Percentiles rank a stretch among this genome's conserved stretches.
These are phyloP conservation scores for Hypoxylon sp. DNA, from an alignment of 2,329 filamentous ascomycete genomes.

Conservation along the genomic window DNA sequence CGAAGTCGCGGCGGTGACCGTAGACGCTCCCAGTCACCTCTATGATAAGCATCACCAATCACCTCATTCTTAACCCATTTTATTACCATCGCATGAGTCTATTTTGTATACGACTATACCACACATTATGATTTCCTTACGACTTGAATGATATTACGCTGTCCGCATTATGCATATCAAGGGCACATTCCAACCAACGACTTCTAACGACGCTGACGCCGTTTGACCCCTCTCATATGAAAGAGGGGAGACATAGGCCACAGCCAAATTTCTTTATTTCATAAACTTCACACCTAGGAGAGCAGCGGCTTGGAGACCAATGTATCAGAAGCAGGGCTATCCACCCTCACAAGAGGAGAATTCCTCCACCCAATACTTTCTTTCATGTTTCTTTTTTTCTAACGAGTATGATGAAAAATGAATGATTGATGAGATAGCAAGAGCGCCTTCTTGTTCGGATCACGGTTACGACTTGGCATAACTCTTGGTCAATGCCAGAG, in stretches of 20 bases:
- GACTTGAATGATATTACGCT: constrained; percentile 48
- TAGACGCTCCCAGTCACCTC: constrained; percentile 66
- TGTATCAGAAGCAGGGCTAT: constrained; percentile 37
- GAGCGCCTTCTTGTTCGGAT: constrained; percentile 50
- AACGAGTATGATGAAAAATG: constrained; percentile 52
- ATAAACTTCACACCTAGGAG: constrained; percentile 31
- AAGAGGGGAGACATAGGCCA: constrained; percentile 20
- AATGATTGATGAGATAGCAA: constrained; percentile 49
- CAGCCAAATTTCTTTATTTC: constrained; percentile 18
- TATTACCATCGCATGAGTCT: constrained; percentile 34
- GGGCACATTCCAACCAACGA: constrained; percentile 32
- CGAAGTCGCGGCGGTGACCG: constrained; percentile 61
- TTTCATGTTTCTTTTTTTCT: constrained; percentile 40
- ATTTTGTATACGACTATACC: constrained; percentile 49
- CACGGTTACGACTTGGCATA: constrained; percentile 51
- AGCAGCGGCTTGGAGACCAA: constrained; percentile 45
- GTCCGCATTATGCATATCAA: constrained; percentile 40
- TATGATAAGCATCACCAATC: constrained; percentile 54
- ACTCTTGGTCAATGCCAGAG: constrained; percentile 43
- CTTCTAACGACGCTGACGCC: constrained; percentile 32
- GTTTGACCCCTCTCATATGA: constrained; percentile 32
- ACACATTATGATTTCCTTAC: constrained; percentile 49
- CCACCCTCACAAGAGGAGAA: constrained; percentile 27
- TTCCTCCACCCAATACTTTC: constrained; percentile 46
- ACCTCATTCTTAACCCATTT: constrained; percentile 24